Percentiles rank a stretch among this genome's conserved stretches.
Evolutionary conservation across 2,329 filamentous ascomycete species (phyloP).

Genomic region (Rhynchosporium secalis): DNA sequence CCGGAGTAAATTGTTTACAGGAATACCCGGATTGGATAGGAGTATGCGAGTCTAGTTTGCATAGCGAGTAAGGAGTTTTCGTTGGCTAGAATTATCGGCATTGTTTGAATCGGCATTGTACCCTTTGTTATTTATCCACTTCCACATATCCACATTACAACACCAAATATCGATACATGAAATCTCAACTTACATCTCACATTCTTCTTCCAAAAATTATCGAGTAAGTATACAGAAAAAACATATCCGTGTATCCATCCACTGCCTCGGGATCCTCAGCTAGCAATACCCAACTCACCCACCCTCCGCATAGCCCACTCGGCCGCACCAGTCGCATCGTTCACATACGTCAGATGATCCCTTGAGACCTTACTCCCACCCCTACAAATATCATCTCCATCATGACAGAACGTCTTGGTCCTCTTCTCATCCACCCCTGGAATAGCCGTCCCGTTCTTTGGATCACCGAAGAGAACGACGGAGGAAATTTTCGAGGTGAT

Average conservation of each 20-base stretch:
- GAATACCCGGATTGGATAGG: constrained; percentile 33
- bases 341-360: constrained; percentile 32
- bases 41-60: constrained; percentile 14
- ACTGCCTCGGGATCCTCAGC: constrained; percentile 19
- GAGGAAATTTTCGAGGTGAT: constrained; percentile 29
- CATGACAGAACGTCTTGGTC: constrained; percentile 33
- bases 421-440: constrained; percentile 26
- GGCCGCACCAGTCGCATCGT: constrained; percentile 31
- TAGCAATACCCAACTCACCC: constrained; percentile 33
- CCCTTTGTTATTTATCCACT: background rate
- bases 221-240: too few species aligned
- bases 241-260: too few species aligned
- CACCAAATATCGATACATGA: too few species aligned
- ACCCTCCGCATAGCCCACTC: constrained; percentile 31
- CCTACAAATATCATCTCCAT: constrained; percentile 33
- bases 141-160: background rate
- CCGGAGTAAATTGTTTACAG: constrained; percentile 33
- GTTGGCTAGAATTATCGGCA: background rate
- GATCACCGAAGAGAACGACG: constrained; percentile 35
- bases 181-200: too few species aligned
- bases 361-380: constrained; percentile 23
- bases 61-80: constrained; percentile 4
- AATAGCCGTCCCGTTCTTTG: constrained; percentile 33
- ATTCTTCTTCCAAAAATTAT: too few species aligned
- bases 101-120: constrained; percentile 7